Conservation (phyloP, 176 grass and related monocot species). For the Coix lacrymajobi region DNA sequence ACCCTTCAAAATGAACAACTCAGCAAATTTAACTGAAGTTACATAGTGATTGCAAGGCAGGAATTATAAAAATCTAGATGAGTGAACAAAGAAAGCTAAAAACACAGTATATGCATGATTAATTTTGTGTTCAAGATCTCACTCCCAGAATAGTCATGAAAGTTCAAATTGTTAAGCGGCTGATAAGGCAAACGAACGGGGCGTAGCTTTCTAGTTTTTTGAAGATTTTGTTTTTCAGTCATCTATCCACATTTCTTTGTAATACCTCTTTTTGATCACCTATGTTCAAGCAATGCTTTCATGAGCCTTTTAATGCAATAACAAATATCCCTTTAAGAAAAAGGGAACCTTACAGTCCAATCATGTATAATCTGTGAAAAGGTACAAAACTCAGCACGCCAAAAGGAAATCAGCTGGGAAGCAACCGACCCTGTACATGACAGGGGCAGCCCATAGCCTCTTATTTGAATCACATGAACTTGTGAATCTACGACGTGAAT, state of each 20-base stretch:
- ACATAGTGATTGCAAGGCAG: background rate
- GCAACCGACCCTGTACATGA: background rate
- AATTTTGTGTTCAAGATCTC: background rate
- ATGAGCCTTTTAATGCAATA: background rate
- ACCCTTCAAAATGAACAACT: slow-evolving; percentile 45
- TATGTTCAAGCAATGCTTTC: background rate
- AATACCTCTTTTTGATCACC: background rate
- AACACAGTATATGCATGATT: background rate
- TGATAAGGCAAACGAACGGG: too few species aligned
- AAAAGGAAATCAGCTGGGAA: background rate
- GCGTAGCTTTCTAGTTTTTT: slow-evolving; percentile 9
- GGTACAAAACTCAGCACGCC: background rate
- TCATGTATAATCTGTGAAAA: background rate
- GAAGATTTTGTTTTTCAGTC: background rate
- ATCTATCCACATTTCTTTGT: background rate
- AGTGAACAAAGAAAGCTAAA: background rate
- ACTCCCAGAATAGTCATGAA: background rate
- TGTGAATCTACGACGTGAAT: background rate
- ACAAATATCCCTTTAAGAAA: background rate
- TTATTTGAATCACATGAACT: background rate
- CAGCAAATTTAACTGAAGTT: background rate
- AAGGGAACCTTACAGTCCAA: background rate
- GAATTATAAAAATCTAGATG: background rate
- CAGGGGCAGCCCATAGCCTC: background rate
- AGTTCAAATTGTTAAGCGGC: background rate